A percentile compares a stretch with the other conserved stretches of the same genome.
Evolutionary conservation across 192 early-diverging fungal genomes (phyloP).

Genomic region (Coemansia sp.): DNA sequence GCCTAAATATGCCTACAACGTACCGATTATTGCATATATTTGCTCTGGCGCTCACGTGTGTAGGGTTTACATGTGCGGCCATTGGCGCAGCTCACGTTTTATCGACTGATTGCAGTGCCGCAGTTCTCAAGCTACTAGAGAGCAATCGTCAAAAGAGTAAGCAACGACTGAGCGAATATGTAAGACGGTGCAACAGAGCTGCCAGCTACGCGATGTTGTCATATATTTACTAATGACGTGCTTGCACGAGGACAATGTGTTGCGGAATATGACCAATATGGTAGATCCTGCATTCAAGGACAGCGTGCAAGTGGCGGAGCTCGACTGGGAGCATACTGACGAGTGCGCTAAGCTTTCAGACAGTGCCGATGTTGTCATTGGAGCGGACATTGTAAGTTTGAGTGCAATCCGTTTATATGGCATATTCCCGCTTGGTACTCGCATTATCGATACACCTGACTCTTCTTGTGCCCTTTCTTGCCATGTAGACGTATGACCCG

Average conservation of each 20-base stretch:
- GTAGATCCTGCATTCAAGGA: conserved; percentile 41
- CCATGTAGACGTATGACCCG: conserved; percentile 44
- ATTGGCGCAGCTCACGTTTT: conserved; percentile 46
- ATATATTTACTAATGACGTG: not conserved
- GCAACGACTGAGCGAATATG: not conserved
- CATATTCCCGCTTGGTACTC: not conserved
- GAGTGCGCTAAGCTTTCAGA: conserved; percentile 28
- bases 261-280: not conserved
- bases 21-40: not conserved
- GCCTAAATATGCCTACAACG: not conserved
- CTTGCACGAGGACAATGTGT: not conserved
- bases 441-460: conserved; percentile 1
- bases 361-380: conserved; percentile 47
- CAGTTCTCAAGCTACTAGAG: conserved; percentile 40
- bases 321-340: conserved; percentile 42
- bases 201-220: not conserved
- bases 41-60: conserved; percentile 6
- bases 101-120: conserved; percentile 31
- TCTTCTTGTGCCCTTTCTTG: conserved; percentile 3
- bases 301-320: conserved; percentile 33
- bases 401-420: not conserved
- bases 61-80: conserved; percentile 53
- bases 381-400: conserved; percentile 53
- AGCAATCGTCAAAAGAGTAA: conserved; percentile 40
- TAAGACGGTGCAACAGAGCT: not conserved